Evolutionary conservation across 2,329 filamentous ascomycete species (phyloP).

Genomic region (Paecilomyces variotii): DNA sequence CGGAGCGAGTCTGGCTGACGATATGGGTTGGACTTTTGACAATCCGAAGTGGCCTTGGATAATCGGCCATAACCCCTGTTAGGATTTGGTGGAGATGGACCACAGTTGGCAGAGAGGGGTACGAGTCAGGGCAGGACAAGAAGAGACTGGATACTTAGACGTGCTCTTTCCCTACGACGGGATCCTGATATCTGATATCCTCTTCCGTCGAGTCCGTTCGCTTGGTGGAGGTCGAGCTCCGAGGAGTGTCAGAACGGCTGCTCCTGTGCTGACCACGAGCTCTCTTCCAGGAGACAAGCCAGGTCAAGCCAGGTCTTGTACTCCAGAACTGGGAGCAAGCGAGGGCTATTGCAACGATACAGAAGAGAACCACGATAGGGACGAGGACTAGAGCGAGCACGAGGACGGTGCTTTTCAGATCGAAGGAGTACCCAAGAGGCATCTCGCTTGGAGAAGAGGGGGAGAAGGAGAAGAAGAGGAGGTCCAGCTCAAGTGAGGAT

Average conservation of each 20-base stretch:
- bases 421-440: constrained; percentile 18
- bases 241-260: constrained; percentile 23
- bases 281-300: constrained; percentile 14
- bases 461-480: neutral
- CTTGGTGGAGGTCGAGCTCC: constrained; percentile 25
- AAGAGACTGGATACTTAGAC: constrained; percentile 10
- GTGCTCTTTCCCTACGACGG: constrained; percentile 15
- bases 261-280: constrained; percentile 16
- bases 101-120: constrained; percentile 21
- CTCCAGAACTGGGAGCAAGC: constrained; percentile 31
- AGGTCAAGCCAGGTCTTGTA: constrained; percentile 9
- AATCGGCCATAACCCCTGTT: constrained; percentile 14
- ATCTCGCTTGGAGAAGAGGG: constrained; percentile 14
- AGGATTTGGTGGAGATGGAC: constrained; percentile 11
- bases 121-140: neutral
- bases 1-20: constrained; percentile 4
- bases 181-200: constrained; percentile 16
- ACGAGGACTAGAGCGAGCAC: constrained; percentile 40
- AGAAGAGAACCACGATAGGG: constrained; percentile 38
- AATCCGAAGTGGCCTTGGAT: constrained; percentile 45
- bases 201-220: constrained; percentile 19
- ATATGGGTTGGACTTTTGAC: constrained; percentile 29
- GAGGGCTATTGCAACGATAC: constrained; percentile 30
- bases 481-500: neutral
- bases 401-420: constrained; percentile 30